These are phyloP conservation scores for Hygrocybe punicea DNA, from an alignment of 768 basidiomycete genomes.

Conservation along the genomic window DNA sequence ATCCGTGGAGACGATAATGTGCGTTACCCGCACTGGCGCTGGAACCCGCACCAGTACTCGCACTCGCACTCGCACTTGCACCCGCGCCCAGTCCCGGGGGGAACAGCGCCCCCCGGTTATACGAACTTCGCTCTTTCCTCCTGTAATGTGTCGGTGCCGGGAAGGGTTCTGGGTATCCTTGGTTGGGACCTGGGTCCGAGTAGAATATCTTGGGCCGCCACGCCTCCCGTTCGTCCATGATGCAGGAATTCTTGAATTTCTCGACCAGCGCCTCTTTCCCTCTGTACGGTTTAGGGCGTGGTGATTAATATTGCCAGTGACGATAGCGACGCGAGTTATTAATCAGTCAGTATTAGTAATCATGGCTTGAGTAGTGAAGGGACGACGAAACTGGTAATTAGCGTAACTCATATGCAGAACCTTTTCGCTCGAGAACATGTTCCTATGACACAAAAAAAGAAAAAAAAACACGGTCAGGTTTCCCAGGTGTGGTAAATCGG, in stretches of 20 bases:
- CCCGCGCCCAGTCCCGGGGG: constrained; percentile 39
- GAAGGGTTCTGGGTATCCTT: constrained; percentile 77
- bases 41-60: background rate
- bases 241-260: constrained; percentile 87
- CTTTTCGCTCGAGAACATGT: constrained; percentile 90
- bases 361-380: background rate
- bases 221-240: constrained; percentile 81
- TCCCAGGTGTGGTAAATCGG: no score
- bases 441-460: constrained; percentile 47
- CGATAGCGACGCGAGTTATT: no score
- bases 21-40: background rate
- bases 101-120: constrained; percentile 71
- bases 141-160: constrained; percentile 77
- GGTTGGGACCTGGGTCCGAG: constrained; percentile 62
- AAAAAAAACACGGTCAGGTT: background rate
- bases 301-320: no score
- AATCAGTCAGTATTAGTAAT: background rate
- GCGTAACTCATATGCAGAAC: constrained; percentile 90
- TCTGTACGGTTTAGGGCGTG: no score
- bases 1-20: background rate
- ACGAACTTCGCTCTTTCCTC: constrained; percentile 78
- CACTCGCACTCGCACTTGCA: background rate
- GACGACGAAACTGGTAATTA: constrained; percentile 62
- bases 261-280: constrained; percentile 88
- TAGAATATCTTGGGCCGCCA: constrained; percentile 87